Evolutionary conservation across 805 yeast genomes (phyloP).

Genomic region (Wickerhamomyces xylosicus): DNA sequence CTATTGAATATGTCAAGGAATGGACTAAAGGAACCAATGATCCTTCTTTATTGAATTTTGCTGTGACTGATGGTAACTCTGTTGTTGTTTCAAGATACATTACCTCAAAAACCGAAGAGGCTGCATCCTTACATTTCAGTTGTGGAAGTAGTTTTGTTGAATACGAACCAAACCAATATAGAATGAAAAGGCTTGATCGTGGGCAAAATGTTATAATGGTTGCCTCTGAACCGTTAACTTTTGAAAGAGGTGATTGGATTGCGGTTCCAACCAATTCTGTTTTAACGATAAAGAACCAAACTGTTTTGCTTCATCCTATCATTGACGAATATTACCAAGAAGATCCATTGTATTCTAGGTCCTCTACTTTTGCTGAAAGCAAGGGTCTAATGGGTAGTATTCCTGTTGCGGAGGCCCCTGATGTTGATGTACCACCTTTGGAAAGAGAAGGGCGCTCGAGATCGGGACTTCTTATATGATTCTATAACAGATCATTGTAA

Average conservation of each 20-base stretch:
- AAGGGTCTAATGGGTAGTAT: conserved; percentile 92
- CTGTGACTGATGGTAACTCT: conserved; percentile 85
- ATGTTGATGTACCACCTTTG: conserved; percentile 58
- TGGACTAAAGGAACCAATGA: conserved; percentile 72
- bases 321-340: conserved; percentile 78
- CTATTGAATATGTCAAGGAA: conserved; percentile 64
- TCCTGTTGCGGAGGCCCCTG: conserved; percentile 48
- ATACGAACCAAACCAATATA: conserved; percentile 81
- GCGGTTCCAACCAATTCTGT: conserved; percentile 91
- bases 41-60: conserved; percentile 86
- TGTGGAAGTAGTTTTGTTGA: conserved; percentile 90
- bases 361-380: conserved; percentile 74
- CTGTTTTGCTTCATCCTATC: conserved; percentile 85
- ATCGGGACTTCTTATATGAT: conserved; percentile 6
- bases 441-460: conserved; percentile 65
- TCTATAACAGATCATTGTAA: too few relatives aligned
- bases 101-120: conserved; percentile 84
- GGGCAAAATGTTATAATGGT: conserved; percentile 94
- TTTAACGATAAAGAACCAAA: conserved; percentile 72
- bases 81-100: conserved; percentile 85
- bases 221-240: conserved; percentile 93
- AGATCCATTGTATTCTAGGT: conserved; percentile 58
- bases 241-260: conserved; percentile 96
- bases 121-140: conserved; percentile 91
- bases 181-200: conserved; percentile 88